Conservation (phyloP, 1,139 yeast genomes). For the Suhomyces taliae region DNA sequence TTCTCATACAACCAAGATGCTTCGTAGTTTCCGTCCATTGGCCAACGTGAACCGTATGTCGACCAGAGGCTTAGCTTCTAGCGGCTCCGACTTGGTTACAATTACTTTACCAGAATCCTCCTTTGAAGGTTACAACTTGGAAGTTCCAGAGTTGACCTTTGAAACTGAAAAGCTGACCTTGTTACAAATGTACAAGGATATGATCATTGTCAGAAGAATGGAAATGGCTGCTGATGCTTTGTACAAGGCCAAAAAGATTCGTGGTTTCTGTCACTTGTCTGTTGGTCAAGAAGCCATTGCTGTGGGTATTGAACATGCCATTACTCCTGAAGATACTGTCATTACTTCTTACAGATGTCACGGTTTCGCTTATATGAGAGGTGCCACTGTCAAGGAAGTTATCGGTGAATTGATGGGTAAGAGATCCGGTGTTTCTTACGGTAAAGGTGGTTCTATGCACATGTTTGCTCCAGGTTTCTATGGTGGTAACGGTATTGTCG, state of each 20-base stretch:
- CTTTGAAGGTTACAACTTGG: constrained; percentile 84
- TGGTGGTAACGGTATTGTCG: constrained; percentile 99
- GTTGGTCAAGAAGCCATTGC: constrained; percentile 99
- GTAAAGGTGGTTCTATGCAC: constrained; percentile 99
- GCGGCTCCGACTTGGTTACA: constrained; percentile 42
- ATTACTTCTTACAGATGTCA: constrained; percentile 98
- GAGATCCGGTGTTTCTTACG: constrained; percentile 91
- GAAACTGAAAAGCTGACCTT: constrained; percentile 78
- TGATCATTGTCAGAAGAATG: constrained; percentile 93
- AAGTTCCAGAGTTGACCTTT: constrained; percentile 65
- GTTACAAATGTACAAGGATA: constrained; percentile 93
- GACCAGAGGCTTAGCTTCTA: constrained; percentile 38
- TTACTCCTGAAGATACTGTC: constrained; percentile 77
- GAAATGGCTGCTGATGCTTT: constrained; percentile 99
- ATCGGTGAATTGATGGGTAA: constrained; percentile 97
- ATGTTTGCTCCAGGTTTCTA: constrained; percentile 93
- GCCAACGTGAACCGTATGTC: constrained; percentile 17
- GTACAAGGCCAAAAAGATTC: constrained; percentile 95
- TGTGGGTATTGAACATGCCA: constrained; percentile 96
- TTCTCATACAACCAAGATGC: constrained; percentile 14
- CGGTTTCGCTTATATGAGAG: constrained; percentile 96
- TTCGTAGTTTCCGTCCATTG: constrained; percentile 24
- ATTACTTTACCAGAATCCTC: constrained; percentile 73
- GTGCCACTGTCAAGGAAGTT: constrained; percentile 85
- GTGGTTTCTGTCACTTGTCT: constrained; percentile 99